Evolutionary conservation across 768 basidiomycete genomes (phyloP), one percentile per base, ranked within the genome.

Genomic region (Russula earlei): DNA sequence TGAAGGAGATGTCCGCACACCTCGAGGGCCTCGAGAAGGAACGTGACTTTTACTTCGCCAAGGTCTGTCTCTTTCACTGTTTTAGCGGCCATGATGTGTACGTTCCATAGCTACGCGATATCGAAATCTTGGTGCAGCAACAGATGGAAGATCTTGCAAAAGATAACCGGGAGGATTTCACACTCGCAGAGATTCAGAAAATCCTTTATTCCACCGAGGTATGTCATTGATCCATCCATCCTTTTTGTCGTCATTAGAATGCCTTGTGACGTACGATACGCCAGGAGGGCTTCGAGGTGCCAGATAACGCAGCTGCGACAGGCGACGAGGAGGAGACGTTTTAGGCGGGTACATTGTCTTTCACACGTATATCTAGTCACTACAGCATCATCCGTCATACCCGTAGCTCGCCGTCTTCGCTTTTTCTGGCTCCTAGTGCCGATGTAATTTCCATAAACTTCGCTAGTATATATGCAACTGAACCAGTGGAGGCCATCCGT

Each of bases 171-270:
- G 79, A 81, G 9, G 84, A 85, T 56, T 62, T 72, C 0, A 77
- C 80, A 1, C 73, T 98, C 53, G 74, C 75, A 55, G 82, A 88
- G 59, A 91, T 98, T 57, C 92, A 96, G 69, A 83, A 84, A 69
- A 96, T 98, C 62, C 72, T 98, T 17, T 98, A 98, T 69, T 86
- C 87, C 22, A 96, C 94, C 12, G 93, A 96, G 83, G 95, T 92
- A 61, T 54, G 80, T 70, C 47, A 15, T 43, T 22, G 24, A 19
- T 41, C 31, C n/a, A 15, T 19, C 47, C 36, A 2, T 19, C 37
- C 27, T 61, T 55, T 45, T 54, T 45, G 10, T 25, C 43, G 7
- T 36, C 15, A 37, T 43, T 46, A 27, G 33, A 54, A 44, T 49
- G 48, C 37, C 63, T 58, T 14, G 64, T 57, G 10, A 9, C 31